These are phyloP conservation scores for Clohesyomyces aquaticus DNA, from an alignment of 495 filamentous ascomycete species.

Conservation along the genomic window DNA sequence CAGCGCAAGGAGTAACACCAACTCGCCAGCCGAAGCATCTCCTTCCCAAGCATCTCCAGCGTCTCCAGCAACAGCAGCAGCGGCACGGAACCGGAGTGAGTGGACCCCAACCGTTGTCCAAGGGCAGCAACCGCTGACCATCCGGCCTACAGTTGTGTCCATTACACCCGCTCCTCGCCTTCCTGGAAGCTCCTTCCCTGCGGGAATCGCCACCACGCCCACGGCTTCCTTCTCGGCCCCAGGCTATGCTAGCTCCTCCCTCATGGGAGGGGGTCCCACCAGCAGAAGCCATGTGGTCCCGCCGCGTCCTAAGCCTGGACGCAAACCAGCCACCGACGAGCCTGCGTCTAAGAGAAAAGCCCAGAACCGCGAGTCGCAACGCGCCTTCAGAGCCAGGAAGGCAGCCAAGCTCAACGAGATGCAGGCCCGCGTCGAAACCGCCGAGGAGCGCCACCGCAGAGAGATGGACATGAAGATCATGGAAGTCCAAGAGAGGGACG, in stretches of 20 bases:
- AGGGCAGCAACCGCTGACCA: no score
- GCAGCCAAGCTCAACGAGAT: slow-evolving; percentile 29
- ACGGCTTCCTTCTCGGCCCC: slow-evolving; percentile 27
- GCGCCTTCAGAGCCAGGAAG: slow-evolving; percentile 38
- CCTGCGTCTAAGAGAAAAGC: slow-evolving; percentile 39
- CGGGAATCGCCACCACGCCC: slow-evolving; percentile 5
- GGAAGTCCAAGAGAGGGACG: slow-evolving; percentile 1
- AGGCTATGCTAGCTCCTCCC: slow-evolving; percentile 26
- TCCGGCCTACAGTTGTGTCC: no score
- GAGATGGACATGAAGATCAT: slow-evolving; percentile 21
- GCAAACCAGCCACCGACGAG: slow-evolving; percentile 44
- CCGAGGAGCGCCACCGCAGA: slow-evolving; percentile 20
- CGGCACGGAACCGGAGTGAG: no score
- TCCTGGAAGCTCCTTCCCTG: background rate
- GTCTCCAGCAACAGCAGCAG: no score
- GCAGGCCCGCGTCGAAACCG: slow-evolving; percentile 29
- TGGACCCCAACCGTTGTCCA: no score
- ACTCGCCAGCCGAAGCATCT: no score
- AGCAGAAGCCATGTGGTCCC: slow-evolving; percentile 34
- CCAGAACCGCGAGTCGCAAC: slow-evolving; percentile 42
- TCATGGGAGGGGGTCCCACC: slow-evolving; percentile 35
- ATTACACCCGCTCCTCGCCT: background rate
- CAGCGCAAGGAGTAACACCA: no score
- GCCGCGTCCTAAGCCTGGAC: slow-evolving; percentile 39
- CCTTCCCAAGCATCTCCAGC: no score